phyloP scores from a whole-genome alignment of 805 yeast genomes.

The Blastobotrys peoriensis region DNA sequence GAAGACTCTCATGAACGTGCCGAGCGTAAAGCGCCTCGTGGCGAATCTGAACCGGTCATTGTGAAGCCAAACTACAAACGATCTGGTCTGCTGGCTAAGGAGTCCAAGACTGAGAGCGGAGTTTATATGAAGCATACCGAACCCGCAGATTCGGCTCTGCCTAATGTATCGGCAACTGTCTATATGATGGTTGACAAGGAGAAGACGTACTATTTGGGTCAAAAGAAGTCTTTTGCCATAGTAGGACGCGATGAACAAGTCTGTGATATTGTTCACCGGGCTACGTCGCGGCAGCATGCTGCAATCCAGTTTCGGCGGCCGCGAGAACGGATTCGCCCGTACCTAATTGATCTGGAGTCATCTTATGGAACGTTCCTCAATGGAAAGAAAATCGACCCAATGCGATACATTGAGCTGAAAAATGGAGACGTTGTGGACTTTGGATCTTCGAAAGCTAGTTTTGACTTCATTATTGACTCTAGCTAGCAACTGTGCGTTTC shows the following conservation, averaged over 20 bases:
- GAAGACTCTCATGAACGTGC: conserved; percentile 1
- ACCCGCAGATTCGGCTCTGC: conserved; percentile 25
- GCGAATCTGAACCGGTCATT: too few species aligned
- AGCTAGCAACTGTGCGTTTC: background rate
- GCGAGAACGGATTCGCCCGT: conserved; percentile 27
- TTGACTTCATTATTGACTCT: background rate
- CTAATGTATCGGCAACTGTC: conserved; percentile 18
- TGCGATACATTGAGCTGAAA: conserved; percentile 39
- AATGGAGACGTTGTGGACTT: conserved; percentile 39
- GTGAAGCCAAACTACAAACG: conserved; percentile 36
- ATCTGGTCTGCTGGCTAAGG: conserved; percentile 40
- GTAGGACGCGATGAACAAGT: conserved; percentile 35
- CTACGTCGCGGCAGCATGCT: conserved; percentile 44
- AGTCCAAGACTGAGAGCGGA: conserved; percentile 27
- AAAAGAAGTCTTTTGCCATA: background rate
- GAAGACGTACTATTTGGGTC: conserved; percentile 26
- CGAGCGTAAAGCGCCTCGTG: too few species aligned
- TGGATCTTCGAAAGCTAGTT: conserved; percentile 19
- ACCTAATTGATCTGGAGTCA: conserved; percentile 42
- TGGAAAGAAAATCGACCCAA: conserved; percentile 34
- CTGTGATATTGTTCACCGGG: conserved; percentile 34
- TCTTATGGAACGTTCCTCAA: conserved; percentile 44
- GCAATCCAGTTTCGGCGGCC: conserved; percentile 39
- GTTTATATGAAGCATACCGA: conserved; percentile 35
- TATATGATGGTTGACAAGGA: conserved; percentile 24